These are phyloP conservation scores for Apostasia ramifera DNA, from an alignment of 106 monocot genomes.

Conservation along the genomic window DNA sequence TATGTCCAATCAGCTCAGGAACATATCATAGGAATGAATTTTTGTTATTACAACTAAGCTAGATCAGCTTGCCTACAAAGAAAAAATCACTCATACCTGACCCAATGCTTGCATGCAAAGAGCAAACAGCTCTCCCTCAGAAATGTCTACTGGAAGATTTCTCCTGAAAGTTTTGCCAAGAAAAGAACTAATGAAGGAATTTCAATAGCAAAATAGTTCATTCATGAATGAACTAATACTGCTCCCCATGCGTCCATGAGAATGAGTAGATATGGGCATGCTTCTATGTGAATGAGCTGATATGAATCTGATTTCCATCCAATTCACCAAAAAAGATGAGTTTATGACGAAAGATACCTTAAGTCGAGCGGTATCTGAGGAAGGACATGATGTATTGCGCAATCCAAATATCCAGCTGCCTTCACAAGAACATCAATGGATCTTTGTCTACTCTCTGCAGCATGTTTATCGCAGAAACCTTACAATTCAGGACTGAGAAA, in stretches of 20 bases:
- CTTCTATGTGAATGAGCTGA: background rate
- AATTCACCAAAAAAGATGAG: background rate
- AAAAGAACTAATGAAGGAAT: background rate
- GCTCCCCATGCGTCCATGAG: too few species aligned
- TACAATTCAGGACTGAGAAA: too few species aligned
- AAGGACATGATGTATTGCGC: constrained; percentile 54
- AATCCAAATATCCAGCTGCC: constrained; percentile 82
- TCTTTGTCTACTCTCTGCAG: constrained; percentile 46
- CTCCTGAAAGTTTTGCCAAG: constrained; percentile 23
- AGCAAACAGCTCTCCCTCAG: constrained; percentile 60
- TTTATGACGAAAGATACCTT: constrained; percentile 25
- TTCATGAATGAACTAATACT: too few species aligned
- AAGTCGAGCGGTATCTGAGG: constrained; percentile 48
- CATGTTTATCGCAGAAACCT: background rate
- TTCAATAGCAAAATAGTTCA: background rate
- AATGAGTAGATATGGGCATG: too few species aligned
- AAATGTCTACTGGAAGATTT: constrained; percentile 62
- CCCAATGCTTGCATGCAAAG: constrained; percentile 80
- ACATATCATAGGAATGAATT: too few species aligned
- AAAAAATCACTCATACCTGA: constrained; percentile 41
- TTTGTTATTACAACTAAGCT: too few species aligned
- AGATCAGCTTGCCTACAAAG: too few species aligned
- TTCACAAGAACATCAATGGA: constrained; percentile 70
- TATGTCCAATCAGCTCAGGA: too few species aligned
- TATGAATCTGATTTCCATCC: background rate